A percentile compares a stretch with the other conserved stretches of the same genome.
Evolutionary conservation across 768 basidiomycete species (phyloP).

Genomic region (Gymnopilus junonius): DNA sequence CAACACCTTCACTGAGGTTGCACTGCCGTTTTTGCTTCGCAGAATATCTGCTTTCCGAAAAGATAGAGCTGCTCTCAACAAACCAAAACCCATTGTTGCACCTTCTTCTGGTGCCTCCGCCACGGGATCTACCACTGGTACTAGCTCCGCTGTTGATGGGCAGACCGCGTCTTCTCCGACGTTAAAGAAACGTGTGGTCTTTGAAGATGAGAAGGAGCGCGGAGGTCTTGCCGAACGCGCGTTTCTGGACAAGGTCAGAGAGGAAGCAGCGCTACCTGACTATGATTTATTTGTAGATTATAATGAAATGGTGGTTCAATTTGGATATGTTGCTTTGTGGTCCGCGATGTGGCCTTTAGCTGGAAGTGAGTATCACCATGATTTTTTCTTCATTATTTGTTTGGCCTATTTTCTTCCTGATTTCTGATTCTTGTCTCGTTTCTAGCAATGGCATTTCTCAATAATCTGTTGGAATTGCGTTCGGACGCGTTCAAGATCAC

Average conservation of each 20-base stretch:
- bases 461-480: conserved; percentile 91
- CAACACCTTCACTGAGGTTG: conserved; percentile 79
- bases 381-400: no score
- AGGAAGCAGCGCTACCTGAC: conserved; percentile 78
- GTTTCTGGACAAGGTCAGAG: conserved; percentile 79
- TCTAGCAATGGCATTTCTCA: conserved; percentile 80
- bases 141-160: neutral
- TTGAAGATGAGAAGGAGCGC: conserved; percentile 67
- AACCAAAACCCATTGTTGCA: neutral
- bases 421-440: neutral
- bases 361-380: conserved; percentile 60
- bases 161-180: neutral
- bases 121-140: neutral
- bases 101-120: neutral
- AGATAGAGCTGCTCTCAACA: conserved; percentile 32
- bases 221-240: conserved; percentile 69
- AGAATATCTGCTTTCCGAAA: conserved; percentile 54
- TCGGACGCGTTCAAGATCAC: conserved; percentile 97
- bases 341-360: conserved; percentile 94
- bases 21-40: conserved; percentile 77
- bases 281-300: conserved; percentile 89
- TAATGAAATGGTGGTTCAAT: conserved; percentile 95
- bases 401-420: neutral
- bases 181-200: conserved; percentile 70
- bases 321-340: conserved; percentile 93